Conservation (phyloP, 805 yeast genomes). For the Cyberlindnera mycetangii region DNA sequence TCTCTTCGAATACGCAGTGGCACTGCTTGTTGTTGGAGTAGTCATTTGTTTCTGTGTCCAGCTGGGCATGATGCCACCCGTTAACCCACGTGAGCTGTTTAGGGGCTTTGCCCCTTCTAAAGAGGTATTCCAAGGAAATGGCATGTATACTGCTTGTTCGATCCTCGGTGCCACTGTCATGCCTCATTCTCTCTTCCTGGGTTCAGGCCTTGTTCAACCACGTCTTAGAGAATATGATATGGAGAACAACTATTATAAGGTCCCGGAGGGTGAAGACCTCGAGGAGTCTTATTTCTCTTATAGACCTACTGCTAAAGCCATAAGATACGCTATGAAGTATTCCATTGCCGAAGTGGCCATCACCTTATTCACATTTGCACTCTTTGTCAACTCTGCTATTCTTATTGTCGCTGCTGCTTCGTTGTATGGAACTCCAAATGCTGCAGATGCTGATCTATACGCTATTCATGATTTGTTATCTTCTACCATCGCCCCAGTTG, state of each 20-base stretch:
- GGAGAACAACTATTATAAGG: slow-evolving; percentile 46
- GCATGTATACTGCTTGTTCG: slow-evolving; percentile 73
- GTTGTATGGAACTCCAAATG: slow-evolving; percentile 65
- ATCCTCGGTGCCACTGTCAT: slow-evolving; percentile 91
- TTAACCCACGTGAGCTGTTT: slow-evolving; percentile 44
- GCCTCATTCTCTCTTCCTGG: slow-evolving; percentile 87
- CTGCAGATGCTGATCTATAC: slow-evolving; percentile 76
- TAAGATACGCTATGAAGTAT: slow-evolving; percentile 65
- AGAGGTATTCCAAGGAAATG: slow-evolving; percentile 51
- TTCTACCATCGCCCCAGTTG: slow-evolving; percentile 61
- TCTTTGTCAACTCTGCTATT: slow-evolving; percentile 84
- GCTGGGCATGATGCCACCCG: slow-evolving; percentile 50
- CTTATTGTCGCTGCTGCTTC: slow-evolving; percentile 81
- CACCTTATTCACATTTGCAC: slow-evolving; percentile 74
- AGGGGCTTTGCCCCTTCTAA: slow-evolving; percentile 70
- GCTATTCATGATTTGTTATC: slow-evolving; percentile 68
- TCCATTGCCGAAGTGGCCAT: slow-evolving; percentile 69
- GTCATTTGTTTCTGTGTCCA: slow-evolving; percentile 79
- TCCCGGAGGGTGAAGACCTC: slow-evolving; percentile 25
- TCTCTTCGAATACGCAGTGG: slow-evolving; percentile 72
- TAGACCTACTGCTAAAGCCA: slow-evolving; percentile 70
- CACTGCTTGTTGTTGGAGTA: slow-evolving; percentile 67
- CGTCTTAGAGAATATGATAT: slow-evolving; percentile 73
- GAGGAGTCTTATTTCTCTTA: slow-evolving; percentile 46
- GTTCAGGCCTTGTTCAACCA: slow-evolving; percentile 85